These are phyloP conservation scores for Baudoinia panamericana DNA, from an alignment of 495 filamentous ascomycete genomes.

Conservation along the genomic window DNA sequence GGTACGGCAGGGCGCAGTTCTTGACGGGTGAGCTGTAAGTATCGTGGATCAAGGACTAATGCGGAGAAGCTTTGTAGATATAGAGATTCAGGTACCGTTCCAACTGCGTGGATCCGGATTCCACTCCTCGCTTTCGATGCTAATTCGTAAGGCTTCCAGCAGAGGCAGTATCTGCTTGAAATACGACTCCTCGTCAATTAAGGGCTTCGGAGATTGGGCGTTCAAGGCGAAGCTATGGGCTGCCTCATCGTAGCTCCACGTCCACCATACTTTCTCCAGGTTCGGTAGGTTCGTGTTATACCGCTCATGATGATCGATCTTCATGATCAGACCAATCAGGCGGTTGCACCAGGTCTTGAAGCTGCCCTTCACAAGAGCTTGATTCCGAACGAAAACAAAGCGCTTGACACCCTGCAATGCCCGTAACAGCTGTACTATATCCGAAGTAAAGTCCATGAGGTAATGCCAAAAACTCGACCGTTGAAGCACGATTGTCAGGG, in stretches of 20 bases:
- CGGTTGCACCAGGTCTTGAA: slow-evolving; percentile 27
- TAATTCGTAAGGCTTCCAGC: slow-evolving; percentile 16
- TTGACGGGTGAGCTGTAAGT: slow-evolving; percentile 6
- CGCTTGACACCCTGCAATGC: slow-evolving; percentile 17
- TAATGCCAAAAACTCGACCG: slow-evolving; percentile 23
- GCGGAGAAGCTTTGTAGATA: background rate
- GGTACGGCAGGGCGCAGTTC: slow-evolving; percentile 1
- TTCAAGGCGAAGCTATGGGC: slow-evolving; percentile 19
- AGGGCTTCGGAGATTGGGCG: slow-evolving; percentile 17
- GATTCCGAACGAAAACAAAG: slow-evolving; percentile 24
- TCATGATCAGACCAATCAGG: slow-evolving; percentile 24
- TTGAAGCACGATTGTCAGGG: slow-evolving; percentile 22
- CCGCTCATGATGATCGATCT: slow-evolving; percentile 23
- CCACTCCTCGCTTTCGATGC: slow-evolving; percentile 25
- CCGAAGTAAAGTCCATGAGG: slow-evolving; percentile 21
- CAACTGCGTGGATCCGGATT: slow-evolving; percentile 23
- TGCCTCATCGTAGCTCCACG: slow-evolving; percentile 23
- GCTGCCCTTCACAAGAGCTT: slow-evolving; percentile 23
- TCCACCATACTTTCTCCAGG: slow-evolving; percentile 24
- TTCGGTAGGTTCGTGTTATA: slow-evolving; percentile 17
- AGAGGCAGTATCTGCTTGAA: slow-evolving; percentile 22
- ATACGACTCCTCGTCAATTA: slow-evolving; percentile 22
- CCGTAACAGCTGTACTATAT: slow-evolving; percentile 22
- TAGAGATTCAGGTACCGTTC: slow-evolving; percentile 11
- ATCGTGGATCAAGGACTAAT: background rate